Percentiles rank a stretch among this genome's conserved stretches.
Evolutionary conservation across 805 yeast species (phyloP).

Genomic region (Debaryomyces maramus): DNA sequence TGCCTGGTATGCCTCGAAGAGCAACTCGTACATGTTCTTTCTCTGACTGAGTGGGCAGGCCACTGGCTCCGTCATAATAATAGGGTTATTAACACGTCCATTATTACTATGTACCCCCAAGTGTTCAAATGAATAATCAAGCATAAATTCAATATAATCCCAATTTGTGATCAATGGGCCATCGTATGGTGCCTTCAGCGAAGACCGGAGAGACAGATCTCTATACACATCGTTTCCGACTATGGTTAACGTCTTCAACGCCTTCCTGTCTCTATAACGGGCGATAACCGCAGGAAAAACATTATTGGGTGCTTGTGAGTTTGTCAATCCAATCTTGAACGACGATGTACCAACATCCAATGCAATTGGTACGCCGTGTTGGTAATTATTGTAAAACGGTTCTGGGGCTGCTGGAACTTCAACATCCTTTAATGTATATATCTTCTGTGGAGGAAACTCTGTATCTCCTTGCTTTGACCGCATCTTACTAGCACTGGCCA

Average conservation of each 20-base stretch:
- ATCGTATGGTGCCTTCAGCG: slow-evolving; percentile 79
- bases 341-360: slow-evolving; percentile 78
- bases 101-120: slow-evolving; percentile 55
- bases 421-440: slow-evolving; percentile 44
- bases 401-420: slow-evolving; percentile 39
- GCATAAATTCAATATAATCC: slow-evolving; percentile 80
- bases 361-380: slow-evolving; percentile 70
- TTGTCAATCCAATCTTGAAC: slow-evolving; percentile 60
- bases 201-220: slow-evolving; percentile 68
- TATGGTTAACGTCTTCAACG: slow-evolving; percentile 59
- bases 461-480: slow-evolving; percentile 11
- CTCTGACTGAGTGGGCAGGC: slow-evolving; percentile 74
- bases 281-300: slow-evolving; percentile 70
- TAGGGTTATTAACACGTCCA: slow-evolving; percentile 69
- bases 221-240: slow-evolving; percentile 81
- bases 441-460: slow-evolving; percentile 41
- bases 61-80: slow-evolving; percentile 76
- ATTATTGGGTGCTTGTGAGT: slow-evolving; percentile 49
- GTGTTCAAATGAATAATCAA: slow-evolving; percentile 83
- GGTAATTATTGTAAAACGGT: slow-evolving; percentile 50
- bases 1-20: slow-evolving; percentile 80
- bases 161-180: slow-evolving; percentile 86
- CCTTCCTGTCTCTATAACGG: slow-evolving; percentile 74
- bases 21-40: slow-evolving; percentile 69
- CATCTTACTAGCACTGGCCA: too few species aligned